Percentiles rank a stretch among this genome's conserved stretches.
phyloP scores from a whole-genome alignment of 768 basidiomycete genomes.

The Calocybe indica region DNA sequence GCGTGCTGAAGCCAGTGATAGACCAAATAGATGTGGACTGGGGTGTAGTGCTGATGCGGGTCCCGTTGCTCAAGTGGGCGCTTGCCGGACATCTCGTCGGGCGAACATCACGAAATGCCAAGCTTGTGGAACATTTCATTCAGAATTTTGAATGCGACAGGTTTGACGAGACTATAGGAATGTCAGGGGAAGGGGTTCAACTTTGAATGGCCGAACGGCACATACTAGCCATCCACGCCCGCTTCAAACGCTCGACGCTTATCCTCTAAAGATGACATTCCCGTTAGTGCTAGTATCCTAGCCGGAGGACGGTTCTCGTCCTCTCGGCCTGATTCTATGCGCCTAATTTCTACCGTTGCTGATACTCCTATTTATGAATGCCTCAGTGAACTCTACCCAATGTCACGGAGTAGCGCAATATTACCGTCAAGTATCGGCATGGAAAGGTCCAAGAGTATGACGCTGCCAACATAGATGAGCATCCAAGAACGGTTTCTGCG shows the following conservation, averaged over 20 bases:
- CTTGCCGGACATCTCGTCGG: not conserved
- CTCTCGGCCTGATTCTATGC: constrained; percentile 46
- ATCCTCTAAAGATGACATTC: constrained; percentile 91
- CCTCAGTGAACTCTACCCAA: not conserved
- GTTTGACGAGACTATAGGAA: constrained; percentile 75
- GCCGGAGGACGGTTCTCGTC: constrained; percentile 19
- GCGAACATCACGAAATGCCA: constrained; percentile 26
- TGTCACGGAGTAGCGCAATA: constrained; percentile 5
- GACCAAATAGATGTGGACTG: no score
- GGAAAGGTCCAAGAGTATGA: constrained; percentile 83
- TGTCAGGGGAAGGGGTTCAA: constrained; percentile 2
- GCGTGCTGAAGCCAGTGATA: no score
- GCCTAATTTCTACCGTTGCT: constrained; percentile 79
- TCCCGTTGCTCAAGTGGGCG: not conserved
- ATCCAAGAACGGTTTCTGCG: not conserved
- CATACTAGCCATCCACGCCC: constrained; percentile 94
- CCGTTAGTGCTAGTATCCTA: constrained; percentile 84
- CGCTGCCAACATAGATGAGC: constrained; percentile 35
- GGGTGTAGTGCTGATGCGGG: no score
- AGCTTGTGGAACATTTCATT: constrained; percentile 79
- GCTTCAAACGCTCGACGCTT: constrained; percentile 87
- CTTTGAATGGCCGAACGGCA: constrained; percentile 12
- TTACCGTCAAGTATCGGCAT: constrained; percentile 92
- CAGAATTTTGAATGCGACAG: constrained; percentile 89
- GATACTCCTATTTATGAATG: constrained; percentile 52